Base-by-base conservation (phyloP, 345 rosid species). In the Eucalyptus cloeziana region DNA sequence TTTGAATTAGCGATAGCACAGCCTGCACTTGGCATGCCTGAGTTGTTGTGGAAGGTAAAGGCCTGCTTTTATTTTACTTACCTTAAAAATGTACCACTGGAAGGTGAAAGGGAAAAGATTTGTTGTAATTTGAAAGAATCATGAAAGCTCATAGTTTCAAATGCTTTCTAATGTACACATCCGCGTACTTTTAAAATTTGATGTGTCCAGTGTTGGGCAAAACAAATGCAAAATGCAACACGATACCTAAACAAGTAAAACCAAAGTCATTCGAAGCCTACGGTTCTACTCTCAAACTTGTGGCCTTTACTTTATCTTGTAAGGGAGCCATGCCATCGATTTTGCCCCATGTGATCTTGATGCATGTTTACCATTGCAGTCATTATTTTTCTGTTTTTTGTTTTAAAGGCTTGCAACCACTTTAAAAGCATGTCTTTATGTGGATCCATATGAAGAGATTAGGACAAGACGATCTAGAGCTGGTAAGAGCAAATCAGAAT, bases 11-110 rank as follows among this genome's bases (percentile, higher is more conserved):
- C 99, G 3, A 95, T 96, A 43, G 90, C 94, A 21, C 99, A 96
- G 89, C 95, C 99, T 24, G 95, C 99, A 83, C 91, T 97, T 92
- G 99, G 96, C 92, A 96, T 95, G 99, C 99, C 99, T 7, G 99
- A 97, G 94, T 91, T 96, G 90, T 89, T 97, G 90, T 97, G 99
- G 99, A 97, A 97, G 98, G 99, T 97, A 91, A 30, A 49, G n/a
- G 67, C 56, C 56, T 51, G 56, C 56, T 51, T 51, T 51, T 51
- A 17, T 51, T 3, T 7, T 44, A 30, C 86, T 85, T 85, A 25
- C 86, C 52, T 45, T 3, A 30, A 45, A 60, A 10, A 60, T 60
- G 67, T 60, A 60, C n/a, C n/a, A 60, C 67, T 60, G 13, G 60
- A 60, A 60, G 67, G 67, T 25, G n/a, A 60, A 60, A 60, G 31